These are phyloP conservation scores for Colletotrichum sp. DNA, from an alignment of 2,329 filamentous ascomycete genomes.

Conservation along the genomic window DNA sequence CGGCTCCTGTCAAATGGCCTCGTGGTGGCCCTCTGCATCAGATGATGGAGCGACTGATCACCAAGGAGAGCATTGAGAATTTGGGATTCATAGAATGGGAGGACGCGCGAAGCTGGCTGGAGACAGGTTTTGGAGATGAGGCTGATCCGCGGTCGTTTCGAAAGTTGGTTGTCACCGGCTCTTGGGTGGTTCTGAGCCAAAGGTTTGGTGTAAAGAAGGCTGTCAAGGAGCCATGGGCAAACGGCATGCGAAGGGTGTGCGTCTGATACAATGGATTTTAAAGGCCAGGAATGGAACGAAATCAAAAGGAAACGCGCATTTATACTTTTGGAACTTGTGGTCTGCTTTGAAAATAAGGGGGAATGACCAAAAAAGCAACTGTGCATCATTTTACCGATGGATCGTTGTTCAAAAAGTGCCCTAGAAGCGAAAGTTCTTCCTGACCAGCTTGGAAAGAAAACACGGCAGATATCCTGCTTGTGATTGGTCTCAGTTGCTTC, in stretches of 20 bases:
- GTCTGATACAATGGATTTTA: background rate
- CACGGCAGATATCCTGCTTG: background rate
- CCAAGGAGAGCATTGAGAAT: conserved; percentile 36
- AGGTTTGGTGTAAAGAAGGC: conserved; percentile 8
- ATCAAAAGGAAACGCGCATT: background rate
- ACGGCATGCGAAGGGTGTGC: background rate
- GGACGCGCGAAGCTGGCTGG: conserved; percentile 30
- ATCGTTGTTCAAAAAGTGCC: background rate
- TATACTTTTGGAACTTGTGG: background rate
- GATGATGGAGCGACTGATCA: conserved; percentile 34
- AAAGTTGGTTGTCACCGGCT: background rate
- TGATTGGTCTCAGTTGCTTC: background rate
- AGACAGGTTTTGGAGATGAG: conserved; percentile 40
- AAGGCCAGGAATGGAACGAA: background rate
- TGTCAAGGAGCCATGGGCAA: background rate
- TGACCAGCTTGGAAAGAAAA: background rate
- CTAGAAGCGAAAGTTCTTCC: background rate
- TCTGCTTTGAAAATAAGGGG: background rate
- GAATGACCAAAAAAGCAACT: background rate
- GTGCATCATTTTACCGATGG: background rate
- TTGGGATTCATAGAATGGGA: conserved; percentile 47
- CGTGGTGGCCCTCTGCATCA: conserved; percentile 46
- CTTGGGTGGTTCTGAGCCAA: conserved; percentile 14
- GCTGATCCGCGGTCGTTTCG: conserved; percentile 27
- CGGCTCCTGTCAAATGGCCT: conserved; percentile 48